Base-by-base conservation (phyloP, 257 asterid genomes). In the Anisodus tanguticus region DNA sequence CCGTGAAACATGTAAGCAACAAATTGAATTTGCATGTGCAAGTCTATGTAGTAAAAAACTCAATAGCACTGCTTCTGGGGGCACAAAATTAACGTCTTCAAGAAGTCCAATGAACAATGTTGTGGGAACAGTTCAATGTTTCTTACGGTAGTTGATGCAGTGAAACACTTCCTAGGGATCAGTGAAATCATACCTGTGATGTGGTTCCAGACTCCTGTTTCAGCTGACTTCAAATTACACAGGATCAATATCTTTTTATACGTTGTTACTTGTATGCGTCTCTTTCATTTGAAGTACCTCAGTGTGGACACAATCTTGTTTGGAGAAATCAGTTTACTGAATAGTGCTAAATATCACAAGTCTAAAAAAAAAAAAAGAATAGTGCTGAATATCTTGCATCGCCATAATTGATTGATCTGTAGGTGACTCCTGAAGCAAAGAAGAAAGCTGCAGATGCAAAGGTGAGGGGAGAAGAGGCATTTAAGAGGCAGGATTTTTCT, bases 371-470 rank as follows among this genome's bases (percentile, higher is more conserved):
- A 41, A 1, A 4, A 41, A 4, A 59, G 26, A 59, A 7, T 59
- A 59, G 66, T n/a, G 66, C 81, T 51, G 31, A 77, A 26, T 26
- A 53, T 77, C 64, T 77, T 53, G 10, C 81, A 51, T 76, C 8
- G 19, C 64, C 81, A 51, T 83, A 63, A 8, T 69, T 74, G 72
- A 58, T 76, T 85, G 68, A 67, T 86, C 62, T 79, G 62, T 82
- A 96, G 99, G 97, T 93, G 84, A 63, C 95, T 83, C 91, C 93
- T 62, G 99, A 97, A 88, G 95, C 94, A 67, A 97, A 93, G 90
- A 87, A 85, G 88, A 90, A 89, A 86, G 98, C 98, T 62, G 93
- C 92, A 69, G 98, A 97, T 87, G 98, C 98, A 26, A 97, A 97
- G 89, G 93, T 93, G 26, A 92, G 96, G 84, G 99, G 90, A 5